These are phyloP conservation scores for Lojkania enalia DNA, from an alignment of 2,329 filamentous ascomycete genomes.

Conservation along the genomic window DNA sequence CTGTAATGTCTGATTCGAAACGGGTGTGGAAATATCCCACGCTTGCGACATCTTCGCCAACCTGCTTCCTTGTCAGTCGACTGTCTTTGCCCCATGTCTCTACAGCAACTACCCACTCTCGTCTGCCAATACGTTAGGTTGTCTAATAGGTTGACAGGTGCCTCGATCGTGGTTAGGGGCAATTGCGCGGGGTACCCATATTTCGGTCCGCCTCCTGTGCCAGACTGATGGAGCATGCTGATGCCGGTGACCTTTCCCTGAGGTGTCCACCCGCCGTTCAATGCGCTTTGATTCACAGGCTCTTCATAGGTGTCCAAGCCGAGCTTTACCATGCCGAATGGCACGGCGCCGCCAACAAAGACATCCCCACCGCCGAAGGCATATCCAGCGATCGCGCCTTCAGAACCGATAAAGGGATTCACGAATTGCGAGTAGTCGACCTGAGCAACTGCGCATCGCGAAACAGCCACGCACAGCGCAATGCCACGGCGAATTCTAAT, in stretches of 20 bases:
- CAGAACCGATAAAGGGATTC: constrained; percentile 53
- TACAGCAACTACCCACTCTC: constrained; percentile 25
- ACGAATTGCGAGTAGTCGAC: constrained; percentile 44
- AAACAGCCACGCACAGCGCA: not conserved
- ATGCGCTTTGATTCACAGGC: constrained; percentile 38
- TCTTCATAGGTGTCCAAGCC: constrained; percentile 46
- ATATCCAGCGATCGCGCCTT: constrained; percentile 49
- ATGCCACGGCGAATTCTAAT: not conserved
- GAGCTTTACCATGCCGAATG: constrained; percentile 48
- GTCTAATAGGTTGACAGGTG: constrained; percentile 47
- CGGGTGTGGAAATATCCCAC: constrained; percentile 45
- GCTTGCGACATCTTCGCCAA: constrained; percentile 34
- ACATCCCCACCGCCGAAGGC: constrained; percentile 46
- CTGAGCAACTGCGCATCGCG: constrained; percentile 17
- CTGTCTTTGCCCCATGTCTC: not conserved
- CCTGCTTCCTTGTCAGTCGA: constrained; percentile 14
- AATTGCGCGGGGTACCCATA: constrained; percentile 49
- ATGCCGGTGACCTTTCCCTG: constrained; percentile 45
- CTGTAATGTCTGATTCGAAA: constrained; percentile 38
- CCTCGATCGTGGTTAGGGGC: constrained; percentile 45
- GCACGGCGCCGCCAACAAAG: constrained; percentile 44
- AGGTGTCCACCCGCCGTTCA: constrained; percentile 49
- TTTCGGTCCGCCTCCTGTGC: constrained; percentile 41
- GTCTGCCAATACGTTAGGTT: constrained; percentile 49
- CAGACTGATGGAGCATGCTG: constrained; percentile 46